Percentiles rank a stretch among this genome's conserved stretches.
Evolutionary conservation across 2,329 filamentous ascomycete species (phyloP).

Genomic region (Chaetomium strumarium): DNA sequence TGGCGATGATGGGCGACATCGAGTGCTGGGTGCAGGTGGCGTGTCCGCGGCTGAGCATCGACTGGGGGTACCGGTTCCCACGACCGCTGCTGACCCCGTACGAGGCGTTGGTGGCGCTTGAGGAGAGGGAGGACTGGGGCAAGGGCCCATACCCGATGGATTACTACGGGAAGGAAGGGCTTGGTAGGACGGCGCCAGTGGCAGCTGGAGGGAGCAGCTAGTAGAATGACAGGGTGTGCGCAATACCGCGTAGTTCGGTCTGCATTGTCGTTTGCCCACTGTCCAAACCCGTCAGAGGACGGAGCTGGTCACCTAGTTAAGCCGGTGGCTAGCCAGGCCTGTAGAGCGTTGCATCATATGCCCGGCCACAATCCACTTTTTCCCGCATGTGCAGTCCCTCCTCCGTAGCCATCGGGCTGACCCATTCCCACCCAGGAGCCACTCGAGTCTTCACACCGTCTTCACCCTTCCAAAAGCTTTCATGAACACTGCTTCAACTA

Average conservation of each 20-base stretch:
- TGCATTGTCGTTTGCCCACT: background rate
- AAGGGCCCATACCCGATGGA: constrained; percentile 90
- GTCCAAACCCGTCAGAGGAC: no score
- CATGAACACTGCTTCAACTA: background rate
- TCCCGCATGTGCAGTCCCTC: no score
- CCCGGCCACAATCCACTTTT: no score
- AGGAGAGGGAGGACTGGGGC: constrained; percentile 69
- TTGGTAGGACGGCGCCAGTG: constrained; percentile 67
- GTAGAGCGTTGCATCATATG: no score
- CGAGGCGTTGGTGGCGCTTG: constrained; percentile 87
- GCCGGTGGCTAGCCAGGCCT: no score
- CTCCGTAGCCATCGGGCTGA: no score
- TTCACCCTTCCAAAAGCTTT: background rate
- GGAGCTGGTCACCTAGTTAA: no score
- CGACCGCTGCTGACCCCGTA: constrained; percentile 87
- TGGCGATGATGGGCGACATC: constrained; percentile 88
- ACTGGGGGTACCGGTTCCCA: constrained; percentile 97
- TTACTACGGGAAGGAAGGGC: constrained; percentile 87
- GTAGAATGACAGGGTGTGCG: background rate
- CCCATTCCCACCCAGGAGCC: no score
- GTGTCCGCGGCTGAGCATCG: constrained; percentile 92
- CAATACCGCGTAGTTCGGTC: background rate
- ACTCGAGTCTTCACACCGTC: background rate
- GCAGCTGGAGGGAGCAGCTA: constrained; percentile 22
- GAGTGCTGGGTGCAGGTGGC: constrained; percentile 99